Percentiles rank a stretch among this genome's conserved stretches.
phyloP scores from a whole-genome alignment of 1,139 yeast species.

The Diutina neorugosa region DNA sequence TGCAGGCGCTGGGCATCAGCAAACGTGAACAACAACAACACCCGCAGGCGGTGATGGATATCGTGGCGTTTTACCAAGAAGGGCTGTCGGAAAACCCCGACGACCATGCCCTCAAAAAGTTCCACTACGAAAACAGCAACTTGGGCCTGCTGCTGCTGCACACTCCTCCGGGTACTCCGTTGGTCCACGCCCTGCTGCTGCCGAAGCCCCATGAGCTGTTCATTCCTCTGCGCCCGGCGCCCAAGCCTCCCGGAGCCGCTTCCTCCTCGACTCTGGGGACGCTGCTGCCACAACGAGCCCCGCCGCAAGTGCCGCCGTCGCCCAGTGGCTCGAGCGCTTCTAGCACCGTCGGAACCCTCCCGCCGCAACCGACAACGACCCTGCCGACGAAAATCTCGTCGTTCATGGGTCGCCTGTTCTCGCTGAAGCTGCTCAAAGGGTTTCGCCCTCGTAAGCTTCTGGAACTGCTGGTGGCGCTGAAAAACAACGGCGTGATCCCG shows the following conservation, averaged over 20 bases:
- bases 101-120: slow-evolving; percentile 63
- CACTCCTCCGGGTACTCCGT: neutral
- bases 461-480: neutral
- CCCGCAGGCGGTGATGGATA: slow-evolving; percentile 90
- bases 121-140: slow-evolving; percentile 20
- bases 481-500: neutral
- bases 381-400: slow-evolving; percentile 10
- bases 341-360: neutral
- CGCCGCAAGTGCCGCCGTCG: neutral
- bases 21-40: slow-evolving; percentile 77
- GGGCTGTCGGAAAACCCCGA: slow-evolving; percentile 39
- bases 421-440: slow-evolving; percentile 28
- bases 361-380: neutral
- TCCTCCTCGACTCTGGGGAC: neutral
- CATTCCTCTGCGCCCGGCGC: slow-evolving; percentile 61
- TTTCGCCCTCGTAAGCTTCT: slow-evolving; percentile 7
- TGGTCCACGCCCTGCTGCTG: neutral
- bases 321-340: neutral
- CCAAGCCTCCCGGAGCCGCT: slow-evolving; percentile 32
- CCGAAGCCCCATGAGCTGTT: slow-evolving; percentile 14
- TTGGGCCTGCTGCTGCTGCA: slow-evolving; percentile 4
- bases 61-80: slow-evolving; percentile 78
- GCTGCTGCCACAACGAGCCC: neutral
- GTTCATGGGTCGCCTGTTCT: slow-evolving; percentile 23
- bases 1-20: slow-evolving; percentile 79